Evolutionary conservation across 1,284 basidiomycete species (phyloP).

Genomic region (Porogramme epimiltina): DNA sequence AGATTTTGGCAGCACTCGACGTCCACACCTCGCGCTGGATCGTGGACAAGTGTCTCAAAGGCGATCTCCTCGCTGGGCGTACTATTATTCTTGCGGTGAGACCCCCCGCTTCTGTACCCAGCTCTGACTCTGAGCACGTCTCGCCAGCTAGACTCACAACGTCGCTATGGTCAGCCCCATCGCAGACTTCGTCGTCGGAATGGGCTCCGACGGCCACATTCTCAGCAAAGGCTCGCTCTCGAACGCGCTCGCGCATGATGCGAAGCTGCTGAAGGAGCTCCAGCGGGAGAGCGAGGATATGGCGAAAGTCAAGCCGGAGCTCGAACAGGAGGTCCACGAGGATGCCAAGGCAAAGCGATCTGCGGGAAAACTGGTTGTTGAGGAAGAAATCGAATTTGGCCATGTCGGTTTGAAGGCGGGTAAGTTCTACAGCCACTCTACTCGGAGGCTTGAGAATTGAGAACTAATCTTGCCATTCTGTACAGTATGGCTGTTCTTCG

Average conservation of each 20-base stretch:
- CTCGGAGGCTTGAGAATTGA: no score
- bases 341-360: slow-evolving; percentile 20
- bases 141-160: slow-evolving; percentile 62
- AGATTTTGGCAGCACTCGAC: slow-evolving; percentile 43
- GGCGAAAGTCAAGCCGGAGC: slow-evolving; percentile 41
- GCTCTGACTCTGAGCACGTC: background rate
- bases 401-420: slow-evolving; percentile 51
- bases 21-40: slow-evolving; percentile 77
- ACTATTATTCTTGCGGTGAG: slow-evolving; percentile 75
- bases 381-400: slow-evolving; percentile 61
- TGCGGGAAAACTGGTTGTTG: slow-evolving; percentile 54
- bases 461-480: slow-evolving; percentile 34
- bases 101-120: no score
- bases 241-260: slow-evolving; percentile 44
- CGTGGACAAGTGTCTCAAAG: slow-evolving; percentile 72
- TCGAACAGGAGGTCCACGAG: slow-evolving; percentile 37
- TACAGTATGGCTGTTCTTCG: slow-evolving; percentile 33
- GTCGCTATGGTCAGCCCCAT: slow-evolving; percentile 65
- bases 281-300: slow-evolving; percentile 42
- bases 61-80: slow-evolving; percentile 66
- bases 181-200: slow-evolving; percentile 62
- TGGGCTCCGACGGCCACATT: slow-evolving; percentile 55
- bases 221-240: slow-evolving; percentile 48
- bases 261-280: slow-evolving; percentile 40
- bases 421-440: slow-evolving; percentile 32